Evolutionary conservation across 2,329 filamentous ascomycete species (phyloP), one percentile per base, ranked within the genome.

Genomic region (Cordyceps tenuipes): DNA sequence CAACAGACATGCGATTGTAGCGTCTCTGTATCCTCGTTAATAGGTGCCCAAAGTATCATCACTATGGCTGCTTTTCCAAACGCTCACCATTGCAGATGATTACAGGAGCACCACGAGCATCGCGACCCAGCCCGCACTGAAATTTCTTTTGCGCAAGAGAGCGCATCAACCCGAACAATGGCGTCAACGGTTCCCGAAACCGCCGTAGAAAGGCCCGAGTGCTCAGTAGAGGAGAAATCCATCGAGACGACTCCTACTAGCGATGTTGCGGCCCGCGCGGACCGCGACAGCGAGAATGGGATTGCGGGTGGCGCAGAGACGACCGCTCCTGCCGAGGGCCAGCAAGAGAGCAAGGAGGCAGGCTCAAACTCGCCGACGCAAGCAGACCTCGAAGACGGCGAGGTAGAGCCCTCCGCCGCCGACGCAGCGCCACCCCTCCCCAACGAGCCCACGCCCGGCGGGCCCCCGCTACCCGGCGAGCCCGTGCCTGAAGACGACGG

Each of bases 401-500:
- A 68, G 49, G 67, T 67, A 58, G 55, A 63, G 1, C 62, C 65
- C 34, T 36, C 34, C 5, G 52, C 64, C 13, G 64, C 63, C 23
- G 57, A 62, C 34, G 63, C 58, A 49, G 68, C 68, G 43, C 73
- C 74, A 39, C 73, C 74, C 15, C 68, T 77, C 8, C 75, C 75
- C 6, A 67, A 70, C 41, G 75, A 76, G 52, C 46, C 68, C 23
- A 54, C 61, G 4, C 63, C 66, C 10, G 64, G 62, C 53, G 66
- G 69, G 23, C 69, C 70, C 1, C 73, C 75, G 29, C 63, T 73
- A 23, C 72, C 72, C 41, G 68, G 66, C 31, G 73, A 74, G 59
- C 63, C 68, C 26, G 80, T 86, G 61, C 83, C 87, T 70, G 82
- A 86, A 62, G 84, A 86, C 62, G 84, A 87, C 66, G 91, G 91